These are phyloP conservation scores for Cicer judaicum DNA, from an alignment of 306 rosid species.

Conservation along the genomic window DNA sequence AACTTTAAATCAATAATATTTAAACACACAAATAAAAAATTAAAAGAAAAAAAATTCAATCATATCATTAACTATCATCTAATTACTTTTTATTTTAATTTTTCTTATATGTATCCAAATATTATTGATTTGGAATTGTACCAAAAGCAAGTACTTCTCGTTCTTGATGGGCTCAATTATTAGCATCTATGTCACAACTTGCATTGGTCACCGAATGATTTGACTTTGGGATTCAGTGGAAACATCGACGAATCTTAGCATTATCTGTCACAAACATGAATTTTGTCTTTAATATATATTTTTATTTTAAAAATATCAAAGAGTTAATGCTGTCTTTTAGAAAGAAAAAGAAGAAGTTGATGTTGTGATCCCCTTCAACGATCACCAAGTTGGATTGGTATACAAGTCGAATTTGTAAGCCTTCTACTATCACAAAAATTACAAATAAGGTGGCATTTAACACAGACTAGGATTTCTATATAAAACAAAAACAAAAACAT, in stretches of 20 bases:
- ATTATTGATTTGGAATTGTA: too few species aligned
- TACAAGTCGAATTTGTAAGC: neutral
- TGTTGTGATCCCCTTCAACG: neutral
- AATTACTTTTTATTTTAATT: too few species aligned
- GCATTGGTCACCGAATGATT: neutral
- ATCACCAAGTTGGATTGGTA: neutral
- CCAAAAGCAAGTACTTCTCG: too few species aligned
- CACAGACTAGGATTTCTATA: too few species aligned
- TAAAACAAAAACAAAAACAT: too few species aligned
- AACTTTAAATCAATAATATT: too few species aligned
- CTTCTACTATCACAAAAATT: neutral
- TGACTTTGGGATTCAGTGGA: slow-evolving; percentile 15
- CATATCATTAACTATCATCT: too few species aligned
- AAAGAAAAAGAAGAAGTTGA: neutral
- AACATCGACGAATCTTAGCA: neutral
- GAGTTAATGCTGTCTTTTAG: neutral
- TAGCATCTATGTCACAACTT: neutral
- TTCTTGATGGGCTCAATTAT: neutral
- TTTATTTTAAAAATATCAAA: neutral
- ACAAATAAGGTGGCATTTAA: too few species aligned
- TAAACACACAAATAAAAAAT: too few species aligned
- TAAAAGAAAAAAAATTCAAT: too few species aligned
- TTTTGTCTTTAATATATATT: neutral
- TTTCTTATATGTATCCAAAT: too few species aligned
- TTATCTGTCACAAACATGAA: neutral